Conservation (phyloP, 1,139 yeast species). For the Arxiozyma heterogenica region DNA sequence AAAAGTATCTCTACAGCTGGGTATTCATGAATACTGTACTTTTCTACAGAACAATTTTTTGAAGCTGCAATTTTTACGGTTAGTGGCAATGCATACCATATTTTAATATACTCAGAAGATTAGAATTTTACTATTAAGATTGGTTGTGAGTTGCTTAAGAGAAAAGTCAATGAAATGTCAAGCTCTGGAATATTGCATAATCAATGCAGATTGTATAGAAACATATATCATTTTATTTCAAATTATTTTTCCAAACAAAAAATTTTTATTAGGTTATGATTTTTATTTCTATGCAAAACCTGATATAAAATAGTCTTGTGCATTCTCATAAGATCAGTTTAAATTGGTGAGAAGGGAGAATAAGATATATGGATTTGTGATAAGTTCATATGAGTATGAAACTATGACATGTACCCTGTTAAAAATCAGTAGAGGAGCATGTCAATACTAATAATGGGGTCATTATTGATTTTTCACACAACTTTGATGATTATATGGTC, state of each 20-base stretch:
- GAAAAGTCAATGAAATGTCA: conserved; percentile 47
- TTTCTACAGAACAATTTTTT: conserved; percentile 59
- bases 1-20: conserved; percentile 71
- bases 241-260: conserved; percentile 75
- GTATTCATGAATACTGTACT: conserved; percentile 78
- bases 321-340: conserved; percentile 73
- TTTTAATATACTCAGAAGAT: conserved; percentile 51
- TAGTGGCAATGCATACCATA: conserved; percentile 62
- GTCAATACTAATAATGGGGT: conserved; percentile 48
- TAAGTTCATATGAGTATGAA: conserved; percentile 66
- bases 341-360: conserved; percentile 57
- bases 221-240: conserved; percentile 75
- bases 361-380: conserved; percentile 81
- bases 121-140: conserved; percentile 62
- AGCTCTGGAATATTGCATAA: conserved; percentile 67
- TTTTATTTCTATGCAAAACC: conserved; percentile 96
- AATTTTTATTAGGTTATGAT: conserved; percentile 51
- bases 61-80: conserved; percentile 65
- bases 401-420: conserved; percentile 81
- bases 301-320: conserved; percentile 76
- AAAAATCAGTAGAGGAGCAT: conserved; percentile 66
- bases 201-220: conserved; percentile 63
- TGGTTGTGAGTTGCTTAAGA: conserved; percentile 34
- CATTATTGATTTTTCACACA: conserved; percentile 52
- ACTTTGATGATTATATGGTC: conserved; percentile 60